Evolutionary conservation across 1,284 basidiomycete species (phyloP), one percentile per base, ranked within the genome.

Genomic region (Cutaneotrichosporon sp.): DNA sequence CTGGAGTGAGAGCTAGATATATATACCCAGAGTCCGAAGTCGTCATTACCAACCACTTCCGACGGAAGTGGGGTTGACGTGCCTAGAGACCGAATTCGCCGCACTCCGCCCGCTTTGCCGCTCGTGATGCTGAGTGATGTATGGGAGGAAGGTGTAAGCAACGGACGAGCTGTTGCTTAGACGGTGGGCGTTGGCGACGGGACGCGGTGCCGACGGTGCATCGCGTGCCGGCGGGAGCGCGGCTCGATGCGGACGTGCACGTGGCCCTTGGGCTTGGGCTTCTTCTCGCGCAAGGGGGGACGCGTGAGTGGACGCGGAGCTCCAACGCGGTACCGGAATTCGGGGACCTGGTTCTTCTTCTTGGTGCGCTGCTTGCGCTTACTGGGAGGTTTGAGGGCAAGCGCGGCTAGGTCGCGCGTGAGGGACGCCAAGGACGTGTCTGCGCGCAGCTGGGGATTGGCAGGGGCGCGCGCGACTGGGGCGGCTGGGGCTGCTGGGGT

Each of bases 161-260:
- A 26, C 26, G 26, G 26, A 42, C 40, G 14, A 42, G 40, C 40
- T 42, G 40, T 2, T 42, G 42, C 13, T 14, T 30, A 56, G 22
- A 56, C 55, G 5, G 55, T 56, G 9, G 55, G 55, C 5, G 55
- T 56, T 18, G 55, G 55, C 14, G 55, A 56, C 8, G 55, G 55
- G n/a, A 56, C 55, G 36, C 55, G 55, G 38, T 56, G 55, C 8
- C 55, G 55, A 1, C 36, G 36, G 21, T 38, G 38, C 22, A 56
- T 56, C 14, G 55, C 55, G 55, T 56, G 55, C 14, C 55, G 55
- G 13, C 55, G 36, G 34, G 36, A 22, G 18, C 51, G 51, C 31
- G 51, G 51, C 51, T 53, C 51, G 30, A 53, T 50, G 49, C 49
- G 49, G 49, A 30, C 49, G 49, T 50, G 49, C 49, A 30, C 26